Percentiles rank a stretch among this genome's conserved stretches.
phyloP scores from a whole-genome alignment of 2,329 filamentous ascomycete genomes.

The Endothia cerciana region DNA sequence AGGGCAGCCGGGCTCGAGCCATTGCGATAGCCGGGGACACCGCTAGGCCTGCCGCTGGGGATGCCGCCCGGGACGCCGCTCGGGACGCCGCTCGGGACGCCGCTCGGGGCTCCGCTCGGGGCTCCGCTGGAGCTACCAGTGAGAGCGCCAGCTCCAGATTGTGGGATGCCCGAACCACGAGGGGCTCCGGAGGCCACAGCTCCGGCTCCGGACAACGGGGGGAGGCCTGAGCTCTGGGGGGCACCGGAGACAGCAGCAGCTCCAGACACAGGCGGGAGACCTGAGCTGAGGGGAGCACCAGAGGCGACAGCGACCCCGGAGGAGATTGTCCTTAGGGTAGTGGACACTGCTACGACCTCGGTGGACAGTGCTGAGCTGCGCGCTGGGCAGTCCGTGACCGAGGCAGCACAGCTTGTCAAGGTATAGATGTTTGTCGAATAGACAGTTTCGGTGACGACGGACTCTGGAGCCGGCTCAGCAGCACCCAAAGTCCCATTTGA shows the following conservation, averaged over 20 bases:
- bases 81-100: constrained; percentile 4
- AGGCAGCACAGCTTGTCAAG: constrained; percentile 27
- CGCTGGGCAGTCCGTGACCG: constrained; percentile 27
- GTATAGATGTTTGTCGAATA: constrained; percentile 25
- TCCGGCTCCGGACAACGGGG: constrained; percentile 3
- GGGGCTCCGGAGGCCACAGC: constrained; percentile 7
- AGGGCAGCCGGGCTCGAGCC: neutral
- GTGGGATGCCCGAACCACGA: constrained; percentile 8
- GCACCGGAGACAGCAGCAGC: neutral
- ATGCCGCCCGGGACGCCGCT: constrained; percentile 6
- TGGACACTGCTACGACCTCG: constrained; percentile 23
- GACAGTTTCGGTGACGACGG: constrained; percentile 24
- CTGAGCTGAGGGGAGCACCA: constrained; percentile 6
- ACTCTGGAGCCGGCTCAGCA: constrained; percentile 1
- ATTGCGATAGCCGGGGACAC: neutral
- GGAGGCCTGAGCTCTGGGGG: constrained; percentile 13
- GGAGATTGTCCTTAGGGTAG: constrained; percentile 19
- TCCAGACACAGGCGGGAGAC: neutral
- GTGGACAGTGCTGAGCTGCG: constrained; percentile 23
- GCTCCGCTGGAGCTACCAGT: constrained; percentile 6
- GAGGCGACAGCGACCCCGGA: neutral
- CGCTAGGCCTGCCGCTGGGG: neutral
- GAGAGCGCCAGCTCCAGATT: constrained; percentile 1
- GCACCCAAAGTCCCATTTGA: constrained; percentile 13
- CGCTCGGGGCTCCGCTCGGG: neutral